These are phyloP conservation scores for Passalora sequoiae DNA, from an alignment of 2,329 filamentous ascomycete genomes.

Conservation along the genomic window DNA sequence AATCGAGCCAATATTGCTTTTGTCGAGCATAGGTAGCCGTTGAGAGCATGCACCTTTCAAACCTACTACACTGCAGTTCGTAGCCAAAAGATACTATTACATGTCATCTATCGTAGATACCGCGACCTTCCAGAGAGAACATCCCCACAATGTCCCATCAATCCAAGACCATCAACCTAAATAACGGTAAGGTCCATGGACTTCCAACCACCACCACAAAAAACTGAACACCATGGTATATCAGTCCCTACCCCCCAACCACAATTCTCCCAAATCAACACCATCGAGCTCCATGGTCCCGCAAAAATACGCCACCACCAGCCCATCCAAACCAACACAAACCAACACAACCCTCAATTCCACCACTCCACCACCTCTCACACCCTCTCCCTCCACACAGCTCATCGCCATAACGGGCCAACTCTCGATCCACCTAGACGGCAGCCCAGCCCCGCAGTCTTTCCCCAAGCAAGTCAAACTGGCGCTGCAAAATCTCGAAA, in stretches of 20 bases:
- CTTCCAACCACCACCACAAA: not conserved
- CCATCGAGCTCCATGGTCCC: slow-evolving; percentile 10
- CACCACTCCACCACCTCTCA: too few species aligned
- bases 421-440: slow-evolving; percentile 16
- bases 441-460: slow-evolving; percentile 8
- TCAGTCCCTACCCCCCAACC: slow-evolving; percentile 15
- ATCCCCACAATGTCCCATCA: slow-evolving; percentile 1
- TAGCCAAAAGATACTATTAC: too few species aligned
- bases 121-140: too few species aligned
- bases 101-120: too few species aligned
- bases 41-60: not conserved
- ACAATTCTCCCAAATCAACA: slow-evolving; percentile 19
- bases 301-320: slow-evolving; percentile 6
- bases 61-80: not conserved
- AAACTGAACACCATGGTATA: not conserved
- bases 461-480: slow-evolving; percentile 18
- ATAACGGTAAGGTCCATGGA: not conserved
- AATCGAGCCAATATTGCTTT: not conserved
- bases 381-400: not conserved
- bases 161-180: slow-evolving; percentile 3
- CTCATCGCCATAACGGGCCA: slow-evolving; percentile 20
- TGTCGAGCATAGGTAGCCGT: not conserved
- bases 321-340: not conserved
- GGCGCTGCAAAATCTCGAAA: slow-evolving; percentile 20
- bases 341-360: not conserved